Conservation (phyloP, 371 early-diverging fungal genomes). For the Mucor circinelloides region DNA sequence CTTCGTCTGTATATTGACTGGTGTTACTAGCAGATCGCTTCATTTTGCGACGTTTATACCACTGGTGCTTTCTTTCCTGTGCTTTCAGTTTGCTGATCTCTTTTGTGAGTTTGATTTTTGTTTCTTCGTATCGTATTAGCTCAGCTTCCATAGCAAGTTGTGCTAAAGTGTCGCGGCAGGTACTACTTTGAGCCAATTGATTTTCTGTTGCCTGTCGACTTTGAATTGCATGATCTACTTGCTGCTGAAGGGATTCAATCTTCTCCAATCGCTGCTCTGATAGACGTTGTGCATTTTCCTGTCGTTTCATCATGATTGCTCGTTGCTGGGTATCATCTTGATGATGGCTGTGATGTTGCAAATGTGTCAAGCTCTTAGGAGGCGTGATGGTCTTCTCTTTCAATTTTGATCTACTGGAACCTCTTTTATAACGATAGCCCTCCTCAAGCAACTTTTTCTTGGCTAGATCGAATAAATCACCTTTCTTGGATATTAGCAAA, state of each 20-base stretch:
- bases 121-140: constrained; percentile 20
- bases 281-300: constrained; percentile 50
- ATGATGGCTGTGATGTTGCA: constrained; percentile 14
- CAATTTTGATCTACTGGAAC: constrained; percentile 61
- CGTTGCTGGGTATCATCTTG: constrained; percentile 14
- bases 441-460: constrained; percentile 55
- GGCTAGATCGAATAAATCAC: constrained; percentile 54
- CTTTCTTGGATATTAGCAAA: constrained; percentile 50
- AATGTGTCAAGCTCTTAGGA: neutral
- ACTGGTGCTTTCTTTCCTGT: constrained; percentile 68
- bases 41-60: constrained; percentile 61
- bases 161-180: constrained; percentile 15
- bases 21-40: constrained; percentile 14
- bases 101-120: constrained; percentile 26
- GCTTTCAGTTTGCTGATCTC: constrained; percentile 54
- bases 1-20: constrained; percentile 13
- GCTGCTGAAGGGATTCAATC: constrained; percentile 38
- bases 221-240: constrained; percentile 39
- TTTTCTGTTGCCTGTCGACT: constrained; percentile 18
- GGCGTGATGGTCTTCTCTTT: constrained; percentile 28
- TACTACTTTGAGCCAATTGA: constrained; percentile 26
- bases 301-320: constrained; percentile 25
- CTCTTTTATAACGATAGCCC: constrained; percentile 65
- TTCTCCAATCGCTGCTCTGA: constrained; percentile 42
- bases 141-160: constrained; percentile 22